phyloP scores from a whole-genome alignment of 2,329 filamentous ascomycete genomes.

The Amylocarpus encephaloides region DNA sequence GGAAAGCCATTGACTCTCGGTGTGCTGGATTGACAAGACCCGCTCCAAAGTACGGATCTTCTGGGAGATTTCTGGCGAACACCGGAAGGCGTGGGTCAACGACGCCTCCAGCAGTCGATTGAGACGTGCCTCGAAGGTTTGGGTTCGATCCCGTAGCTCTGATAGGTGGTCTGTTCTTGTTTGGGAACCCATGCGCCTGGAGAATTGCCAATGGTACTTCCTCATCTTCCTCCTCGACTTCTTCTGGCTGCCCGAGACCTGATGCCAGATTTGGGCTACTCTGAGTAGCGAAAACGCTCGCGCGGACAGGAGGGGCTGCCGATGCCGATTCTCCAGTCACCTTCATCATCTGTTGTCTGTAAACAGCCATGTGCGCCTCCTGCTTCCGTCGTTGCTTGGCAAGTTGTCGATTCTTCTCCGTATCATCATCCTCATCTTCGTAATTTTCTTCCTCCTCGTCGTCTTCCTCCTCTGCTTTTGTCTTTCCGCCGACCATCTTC shows the following conservation, averaged over 20 bases:
- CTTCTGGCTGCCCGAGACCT: conserved; percentile 2
- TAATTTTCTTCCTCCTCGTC: conserved; percentile 60
- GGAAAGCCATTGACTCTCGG: conserved; percentile 67
- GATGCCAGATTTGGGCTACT: conserved; percentile 54
- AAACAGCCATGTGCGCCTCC: conserved; percentile 82
- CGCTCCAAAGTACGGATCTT: conserved; percentile 79
- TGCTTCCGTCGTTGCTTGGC: conserved; percentile 78
- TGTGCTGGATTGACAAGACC: conserved; percentile 65
- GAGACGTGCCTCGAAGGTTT: conserved; percentile 57
- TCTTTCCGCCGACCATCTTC: conserved; percentile 39
- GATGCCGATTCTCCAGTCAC: conserved; percentile 67
- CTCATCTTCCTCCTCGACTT: conserved; percentile 54
- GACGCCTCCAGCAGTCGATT: conserved; percentile 52
- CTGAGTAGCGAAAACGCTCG: conserved; percentile 50
- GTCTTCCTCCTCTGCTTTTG: conserved; percentile 51
- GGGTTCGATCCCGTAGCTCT: conserved; percentile 63
- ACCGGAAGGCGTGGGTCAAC: conserved; percentile 53
- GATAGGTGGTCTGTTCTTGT: conserved; percentile 67
- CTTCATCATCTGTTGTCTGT: conserved; percentile 95
- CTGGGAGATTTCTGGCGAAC: conserved; percentile 75
- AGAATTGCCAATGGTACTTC: conserved; percentile 82
- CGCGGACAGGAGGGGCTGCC: conserved; percentile 36
- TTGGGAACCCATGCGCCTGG: conserved; percentile 82
- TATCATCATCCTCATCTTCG: conserved; percentile 71
- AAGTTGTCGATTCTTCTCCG: conserved; percentile 65